A percentile compares a stretch with the other conserved stretches of the same genome.
phyloP scores from a whole-genome alignment of 306 rosid species.

The Begonia fuchsioides region DNA sequence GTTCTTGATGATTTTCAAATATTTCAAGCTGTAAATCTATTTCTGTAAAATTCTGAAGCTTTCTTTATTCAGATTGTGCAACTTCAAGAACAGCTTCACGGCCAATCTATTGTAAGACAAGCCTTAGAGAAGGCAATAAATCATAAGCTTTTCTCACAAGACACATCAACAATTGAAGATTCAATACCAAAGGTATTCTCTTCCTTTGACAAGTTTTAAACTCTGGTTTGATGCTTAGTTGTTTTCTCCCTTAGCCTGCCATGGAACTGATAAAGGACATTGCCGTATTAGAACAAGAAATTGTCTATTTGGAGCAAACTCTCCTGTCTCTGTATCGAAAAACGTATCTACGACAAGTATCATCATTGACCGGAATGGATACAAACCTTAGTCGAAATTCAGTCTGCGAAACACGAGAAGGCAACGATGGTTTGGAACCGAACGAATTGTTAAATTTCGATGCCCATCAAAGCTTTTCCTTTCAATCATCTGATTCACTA shows the following conservation, averaged over 20 bases:
- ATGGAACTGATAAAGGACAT: conserved; percentile 66
- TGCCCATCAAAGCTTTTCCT: conserved; percentile 56
- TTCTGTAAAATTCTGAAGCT: background rate
- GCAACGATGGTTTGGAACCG: conserved; percentile 22
- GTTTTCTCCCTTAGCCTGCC: conserved; percentile 32
- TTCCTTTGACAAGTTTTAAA: background rate
- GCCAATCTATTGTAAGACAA: conserved; percentile 44
- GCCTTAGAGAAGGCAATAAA: conserved; percentile 54
- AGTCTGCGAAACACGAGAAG: conserved; percentile 22
- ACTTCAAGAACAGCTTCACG: conserved; percentile 61
- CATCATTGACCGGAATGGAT: conserved; percentile 29
- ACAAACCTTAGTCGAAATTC: conserved; percentile 28
- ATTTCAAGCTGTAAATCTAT: background rate
- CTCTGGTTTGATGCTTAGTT: background rate
- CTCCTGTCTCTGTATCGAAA: conserved; percentile 69
- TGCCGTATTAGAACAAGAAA: conserved; percentile 68
- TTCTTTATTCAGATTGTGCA: conserved; percentile 39
- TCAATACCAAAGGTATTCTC: conserved; percentile 56
- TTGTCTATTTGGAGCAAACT: conserved; percentile 53
- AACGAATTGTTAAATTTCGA: conserved; percentile 44
- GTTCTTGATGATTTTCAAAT: background rate
- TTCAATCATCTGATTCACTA: conserved; percentile 51
- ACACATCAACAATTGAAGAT: conserved; percentile 18
- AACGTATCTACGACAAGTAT: conserved; percentile 39
- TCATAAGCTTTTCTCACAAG: conserved; percentile 39